phyloP scores from a whole-genome alignment of 305 asterid genomes.

The Euphrasia arctica region DNA sequence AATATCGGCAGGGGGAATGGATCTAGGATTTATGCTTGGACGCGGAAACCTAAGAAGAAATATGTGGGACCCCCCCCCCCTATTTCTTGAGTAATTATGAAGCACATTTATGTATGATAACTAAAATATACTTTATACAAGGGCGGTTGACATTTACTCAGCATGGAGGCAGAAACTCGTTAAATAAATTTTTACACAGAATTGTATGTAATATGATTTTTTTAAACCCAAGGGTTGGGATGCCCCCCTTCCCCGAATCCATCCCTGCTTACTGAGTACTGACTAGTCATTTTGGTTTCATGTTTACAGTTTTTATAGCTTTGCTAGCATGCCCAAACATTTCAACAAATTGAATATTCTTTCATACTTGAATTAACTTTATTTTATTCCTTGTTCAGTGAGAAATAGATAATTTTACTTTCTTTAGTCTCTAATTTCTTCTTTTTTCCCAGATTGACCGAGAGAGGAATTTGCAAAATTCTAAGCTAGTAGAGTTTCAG shows the following conservation, averaged over 20 bases:
- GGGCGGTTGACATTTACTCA: too few relatives aligned
- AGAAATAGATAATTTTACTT: conserved; percentile 10
- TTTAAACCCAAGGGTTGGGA: too few relatives aligned
- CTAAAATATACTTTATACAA: too few relatives aligned
- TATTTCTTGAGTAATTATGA: too few relatives aligned
- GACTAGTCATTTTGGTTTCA: conserved; percentile 11
- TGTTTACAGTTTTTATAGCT: conserved; percentile 1
- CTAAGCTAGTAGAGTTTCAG: conserved; percentile 76
- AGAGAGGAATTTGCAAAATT: conserved; percentile 62
- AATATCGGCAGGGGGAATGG: neutral
- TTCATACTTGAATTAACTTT: conserved; percentile 19
- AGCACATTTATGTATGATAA: too few relatives aligned
- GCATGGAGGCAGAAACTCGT: too few relatives aligned
- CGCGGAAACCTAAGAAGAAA: neutral
- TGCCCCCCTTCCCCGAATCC: too few relatives aligned
- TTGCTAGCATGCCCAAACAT: neutral
- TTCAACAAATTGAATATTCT: conserved; percentile 5
- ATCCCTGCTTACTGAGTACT: neutral
- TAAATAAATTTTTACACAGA: too few relatives aligned
- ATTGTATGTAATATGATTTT: too few relatives aligned
- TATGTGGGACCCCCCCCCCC: neutral
- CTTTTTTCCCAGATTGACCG: conserved; percentile 58
- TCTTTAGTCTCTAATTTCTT: conserved; percentile 23
- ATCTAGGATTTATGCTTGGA: neutral
- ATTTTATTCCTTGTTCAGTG: conserved; percentile 10